A percentile compares a stretch with the other conserved stretches of the same genome.
These are phyloP conservation scores for Eucalyptus sideroxylon DNA, from an alignment of 345 rosid genomes.

Conservation along the genomic window DNA sequence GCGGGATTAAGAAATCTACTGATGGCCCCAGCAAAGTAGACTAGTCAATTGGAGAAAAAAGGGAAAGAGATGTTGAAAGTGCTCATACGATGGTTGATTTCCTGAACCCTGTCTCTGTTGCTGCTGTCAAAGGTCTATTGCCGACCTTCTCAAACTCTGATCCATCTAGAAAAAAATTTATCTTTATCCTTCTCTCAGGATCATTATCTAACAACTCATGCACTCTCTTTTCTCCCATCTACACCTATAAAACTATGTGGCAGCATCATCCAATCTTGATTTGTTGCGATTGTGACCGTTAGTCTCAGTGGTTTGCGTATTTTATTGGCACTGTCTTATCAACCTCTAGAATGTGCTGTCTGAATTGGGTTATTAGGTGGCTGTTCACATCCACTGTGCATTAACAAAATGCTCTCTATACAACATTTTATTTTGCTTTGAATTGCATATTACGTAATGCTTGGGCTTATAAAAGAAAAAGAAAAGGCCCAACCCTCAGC, in stretches of 20 bases:
- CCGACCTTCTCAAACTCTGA: neutral
- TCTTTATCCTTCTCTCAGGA: neutral
- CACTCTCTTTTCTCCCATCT: neutral
- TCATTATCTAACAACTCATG: neutral
- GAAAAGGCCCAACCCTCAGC: neutral
- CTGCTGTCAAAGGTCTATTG: neutral
- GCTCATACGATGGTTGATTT: neutral
- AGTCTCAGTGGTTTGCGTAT: neutral
- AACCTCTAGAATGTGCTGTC: neutral
- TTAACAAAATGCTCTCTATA: neutral
- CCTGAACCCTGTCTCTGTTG: neutral
- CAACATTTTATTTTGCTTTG: neutral
- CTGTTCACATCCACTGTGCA: neutral
- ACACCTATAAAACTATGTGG: neutral
- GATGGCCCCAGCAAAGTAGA: neutral
- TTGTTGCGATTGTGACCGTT: neutral
- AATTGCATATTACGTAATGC: neutral
- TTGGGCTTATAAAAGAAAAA: neutral
- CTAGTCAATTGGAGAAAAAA: neutral
- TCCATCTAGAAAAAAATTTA: neutral
- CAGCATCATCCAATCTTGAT: neutral
- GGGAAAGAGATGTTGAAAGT: neutral
- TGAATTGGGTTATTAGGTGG: neutral
- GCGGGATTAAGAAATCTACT: neutral
- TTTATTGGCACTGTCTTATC: neutral